These are phyloP conservation scores for Nasturtium officinale DNA, from an alignment of 345 rosid genomes.

Conservation along the genomic window DNA sequence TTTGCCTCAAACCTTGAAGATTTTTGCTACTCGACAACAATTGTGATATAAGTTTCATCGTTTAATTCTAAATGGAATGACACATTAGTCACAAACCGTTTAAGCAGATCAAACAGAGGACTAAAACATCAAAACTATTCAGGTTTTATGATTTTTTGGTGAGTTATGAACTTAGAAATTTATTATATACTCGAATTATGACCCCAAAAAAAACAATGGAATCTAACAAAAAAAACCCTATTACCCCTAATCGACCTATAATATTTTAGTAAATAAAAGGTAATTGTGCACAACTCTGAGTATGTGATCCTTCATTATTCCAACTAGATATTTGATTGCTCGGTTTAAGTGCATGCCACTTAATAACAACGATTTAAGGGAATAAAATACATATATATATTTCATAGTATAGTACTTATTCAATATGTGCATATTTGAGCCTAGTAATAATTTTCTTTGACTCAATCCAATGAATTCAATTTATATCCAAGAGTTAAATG, in stretches of 20 bases:
- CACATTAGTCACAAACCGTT: too few relatives aligned
- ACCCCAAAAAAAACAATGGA: background rate
- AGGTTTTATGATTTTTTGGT: background rate
- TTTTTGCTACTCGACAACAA: too few relatives aligned
- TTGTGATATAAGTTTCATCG: too few relatives aligned
- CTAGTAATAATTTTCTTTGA: slow-evolving; percentile 2
- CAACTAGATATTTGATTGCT: background rate
- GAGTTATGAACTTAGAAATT: background rate
- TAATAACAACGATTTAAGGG: background rate
- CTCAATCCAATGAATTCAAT: slow-evolving; percentile 13
- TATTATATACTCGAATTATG: background rate
- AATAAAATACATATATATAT: background rate
- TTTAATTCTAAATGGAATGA: too few relatives aligned
- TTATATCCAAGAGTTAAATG: slow-evolving; percentile 1
- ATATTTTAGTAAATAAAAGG: background rate
- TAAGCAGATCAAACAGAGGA: too few relatives aligned
- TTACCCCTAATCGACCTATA: too few relatives aligned
- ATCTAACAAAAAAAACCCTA: too few relatives aligned
- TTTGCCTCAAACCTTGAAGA: too few relatives aligned
- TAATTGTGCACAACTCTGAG: slow-evolving; percentile 2
- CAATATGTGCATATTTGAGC: background rate
- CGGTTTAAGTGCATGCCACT: background rate
- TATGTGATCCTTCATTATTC: background rate
- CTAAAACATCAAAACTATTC: too few relatives aligned
- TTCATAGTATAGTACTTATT: background rate